Conservation (phyloP, 768 basidiomycete genomes). For the Calocybe indica region DNA sequence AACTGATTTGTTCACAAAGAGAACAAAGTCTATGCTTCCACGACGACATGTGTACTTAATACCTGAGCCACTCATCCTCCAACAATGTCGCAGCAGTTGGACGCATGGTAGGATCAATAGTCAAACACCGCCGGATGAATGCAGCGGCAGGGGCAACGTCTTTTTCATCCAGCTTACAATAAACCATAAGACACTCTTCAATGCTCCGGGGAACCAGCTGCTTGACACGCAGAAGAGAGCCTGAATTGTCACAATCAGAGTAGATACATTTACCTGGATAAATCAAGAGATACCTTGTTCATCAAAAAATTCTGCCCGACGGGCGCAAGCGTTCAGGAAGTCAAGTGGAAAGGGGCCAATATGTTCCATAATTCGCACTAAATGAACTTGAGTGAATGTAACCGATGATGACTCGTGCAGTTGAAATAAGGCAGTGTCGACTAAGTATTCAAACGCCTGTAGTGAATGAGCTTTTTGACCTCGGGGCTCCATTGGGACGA, state of each 20-base stretch:
- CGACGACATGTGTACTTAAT: too few relatives aligned
- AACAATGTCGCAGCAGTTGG: constrained; percentile 13
- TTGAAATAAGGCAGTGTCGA: not conserved
- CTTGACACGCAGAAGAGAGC: constrained; percentile 3
- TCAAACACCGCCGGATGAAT: constrained; percentile 14
- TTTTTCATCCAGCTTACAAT: constrained; percentile 3
- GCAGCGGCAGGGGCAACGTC: constrained; percentile 4
- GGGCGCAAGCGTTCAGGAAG: constrained; percentile 11
- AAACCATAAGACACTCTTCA: not conserved
- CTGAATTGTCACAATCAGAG: not conserved
- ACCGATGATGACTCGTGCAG: not conserved
- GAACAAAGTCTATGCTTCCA: too few relatives aligned
- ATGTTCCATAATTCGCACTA: constrained; percentile 12
- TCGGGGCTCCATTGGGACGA: not conserved
- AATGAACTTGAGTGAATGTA: constrained; percentile 4
- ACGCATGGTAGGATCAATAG: constrained; percentile 11
- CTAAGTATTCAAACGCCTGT: constrained; percentile 6
- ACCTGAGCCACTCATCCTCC: constrained; percentile 8
- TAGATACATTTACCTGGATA: not conserved
- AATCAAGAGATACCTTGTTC: constrained; percentile 7
- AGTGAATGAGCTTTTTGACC: constrained; percentile 2
- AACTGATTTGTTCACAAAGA: too few relatives aligned
- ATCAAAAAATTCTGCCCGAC: constrained; percentile 10
- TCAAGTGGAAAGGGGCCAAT: constrained; percentile 12
- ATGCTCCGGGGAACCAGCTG: not conserved